Evolutionary conservation across 2,329 filamentous ascomycete genomes (phyloP).

Genomic region (Fusarium sterilihyphosum): DNA sequence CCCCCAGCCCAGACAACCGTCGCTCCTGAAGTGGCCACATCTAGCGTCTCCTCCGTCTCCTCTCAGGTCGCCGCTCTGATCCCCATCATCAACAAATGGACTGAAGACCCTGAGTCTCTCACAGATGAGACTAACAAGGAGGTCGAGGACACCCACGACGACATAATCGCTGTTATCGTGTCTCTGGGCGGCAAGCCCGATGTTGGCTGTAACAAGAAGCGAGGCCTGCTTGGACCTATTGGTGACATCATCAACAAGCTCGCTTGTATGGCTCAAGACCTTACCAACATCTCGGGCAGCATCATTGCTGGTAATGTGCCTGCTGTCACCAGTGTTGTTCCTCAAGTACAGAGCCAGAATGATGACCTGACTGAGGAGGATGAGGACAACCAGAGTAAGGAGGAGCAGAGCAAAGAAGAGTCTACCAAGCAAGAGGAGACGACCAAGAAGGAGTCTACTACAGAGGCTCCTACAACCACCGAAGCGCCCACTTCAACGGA

Average conservation of each 20-base stretch:
- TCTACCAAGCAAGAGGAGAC: slow-evolving; percentile 16
- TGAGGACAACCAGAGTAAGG: neutral
- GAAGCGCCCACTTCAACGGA: neutral
- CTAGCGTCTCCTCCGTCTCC: slow-evolving; percentile 25
- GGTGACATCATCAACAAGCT: slow-evolving; percentile 27
- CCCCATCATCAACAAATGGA: slow-evolving; percentile 31
- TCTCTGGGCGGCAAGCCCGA: slow-evolving; percentile 18
- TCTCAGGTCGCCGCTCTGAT: slow-evolving; percentile 22
- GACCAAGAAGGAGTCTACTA: slow-evolving; percentile 3
- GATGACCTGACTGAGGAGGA: slow-evolving; percentile 24
- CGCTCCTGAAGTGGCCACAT: slow-evolving; percentile 15
- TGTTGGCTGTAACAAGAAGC: slow-evolving; percentile 20
- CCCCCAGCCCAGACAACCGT: slow-evolving; percentile 18
- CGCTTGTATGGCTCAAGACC: slow-evolving; percentile 21
- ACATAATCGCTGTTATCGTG: slow-evolving; percentile 14
- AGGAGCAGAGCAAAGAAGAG: slow-evolving; percentile 21
- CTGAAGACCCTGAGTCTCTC: slow-evolving; percentile 12
- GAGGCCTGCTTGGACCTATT: slow-evolving; percentile 23
- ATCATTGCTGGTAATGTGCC: slow-evolving; percentile 21
- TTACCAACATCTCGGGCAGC: slow-evolving; percentile 5
- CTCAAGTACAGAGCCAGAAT: slow-evolving; percentile 5
- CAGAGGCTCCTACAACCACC: neutral
- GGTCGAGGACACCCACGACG: slow-evolving; percentile 15
- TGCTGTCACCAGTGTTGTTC: slow-evolving; percentile 6
- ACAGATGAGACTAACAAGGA: slow-evolving; percentile 27